These are phyloP conservation scores for Moesziomyces parantarcticus DNA, from an alignment of 1,284 basidiomycete genomes.

Conservation along the genomic window DNA sequence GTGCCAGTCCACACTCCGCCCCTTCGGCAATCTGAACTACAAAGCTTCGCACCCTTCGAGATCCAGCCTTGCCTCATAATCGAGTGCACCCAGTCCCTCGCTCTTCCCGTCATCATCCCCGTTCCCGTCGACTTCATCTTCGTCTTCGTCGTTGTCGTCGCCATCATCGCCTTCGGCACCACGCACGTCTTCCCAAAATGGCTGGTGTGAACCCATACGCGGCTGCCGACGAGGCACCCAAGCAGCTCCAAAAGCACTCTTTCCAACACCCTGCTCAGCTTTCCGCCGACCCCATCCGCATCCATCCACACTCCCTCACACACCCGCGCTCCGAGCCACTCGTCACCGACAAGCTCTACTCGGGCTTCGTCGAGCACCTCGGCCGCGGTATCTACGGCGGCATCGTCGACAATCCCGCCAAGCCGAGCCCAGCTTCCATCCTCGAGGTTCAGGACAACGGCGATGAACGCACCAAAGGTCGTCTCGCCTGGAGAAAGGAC, in stretches of 20 bases:
- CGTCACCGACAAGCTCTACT: slow-evolving; percentile 48
- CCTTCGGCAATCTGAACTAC: not conserved
- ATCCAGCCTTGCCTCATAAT: not conserved
- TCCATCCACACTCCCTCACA: slow-evolving; percentile 30
- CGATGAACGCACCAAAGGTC: slow-evolving; percentile 56
- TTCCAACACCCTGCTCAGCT: slow-evolving; percentile 23
- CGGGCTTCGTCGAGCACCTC: slow-evolving; percentile 57
- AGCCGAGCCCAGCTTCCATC: slow-evolving; percentile 66
- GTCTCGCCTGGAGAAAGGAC: slow-evolving; percentile 73
- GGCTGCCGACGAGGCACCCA: slow-evolving; percentile 7
- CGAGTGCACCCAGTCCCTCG: too few relatives aligned
- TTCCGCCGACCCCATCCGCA: slow-evolving; percentile 21
- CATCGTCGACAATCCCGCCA: slow-evolving; percentile 71
- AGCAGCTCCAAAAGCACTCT: slow-evolving; percentile 4
- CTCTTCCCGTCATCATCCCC: too few relatives aligned
- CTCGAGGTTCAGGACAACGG: slow-evolving; percentile 58
- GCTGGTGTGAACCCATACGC: slow-evolving; percentile 41
- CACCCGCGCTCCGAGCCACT: slow-evolving; percentile 20
- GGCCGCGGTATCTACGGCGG: slow-evolving; percentile 76
- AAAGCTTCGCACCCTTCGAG: not conserved
- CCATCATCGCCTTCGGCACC: not conserved
- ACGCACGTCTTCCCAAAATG: slow-evolving; percentile 8
- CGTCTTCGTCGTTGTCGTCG: too few relatives aligned
- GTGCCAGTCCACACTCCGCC: not conserved
- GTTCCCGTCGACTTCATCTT: too few relatives aligned